Evolutionary conservation across 2,329 filamentous ascomycete species (phyloP), one percentile per base, ranked within the genome.

Genomic region (Xylaria sp.): DNA sequence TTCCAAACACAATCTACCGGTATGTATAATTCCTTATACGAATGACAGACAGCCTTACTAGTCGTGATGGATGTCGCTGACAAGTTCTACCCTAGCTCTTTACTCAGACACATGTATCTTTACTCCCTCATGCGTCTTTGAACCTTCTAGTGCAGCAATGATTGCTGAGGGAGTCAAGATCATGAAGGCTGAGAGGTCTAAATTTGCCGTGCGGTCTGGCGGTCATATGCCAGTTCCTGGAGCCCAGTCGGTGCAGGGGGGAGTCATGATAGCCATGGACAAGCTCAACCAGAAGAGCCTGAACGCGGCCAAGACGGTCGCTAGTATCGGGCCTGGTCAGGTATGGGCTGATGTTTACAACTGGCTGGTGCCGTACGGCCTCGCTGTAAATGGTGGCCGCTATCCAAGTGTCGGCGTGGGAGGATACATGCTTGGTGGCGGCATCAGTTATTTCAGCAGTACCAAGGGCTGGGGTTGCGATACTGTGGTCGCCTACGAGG

Each of bases 141-240:
- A 71, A 61, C 69, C 69, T 2, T 26, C 36, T 7, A 64, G 42
- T 4, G 62, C 64, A 1, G 20, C 26, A 0, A 65, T 51, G 9
- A 54, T 71, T 9, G 60, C 53, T 2, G 20, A 54, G 5, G 69
- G 61, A 6, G 33, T 71, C 6, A 59, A 63, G 54, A 11, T 69
- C 9, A 65, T 71, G n/a, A 68, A 49, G 4, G 49, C 20, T 4
- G 23, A 60, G 10, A 11, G 31, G 4, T 59, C 70, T 5, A 42
- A 49, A 28, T 85, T 85, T 69, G 80, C 83, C 2, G 78, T 82
- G 31, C 79, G 81, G 31, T 79, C 80, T 65, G 83, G 83, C 31
- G 83, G 83, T 1, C 83, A 85, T 71, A 80, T 81, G 59, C 79
- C 81, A 1, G 80, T 82, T 66, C 74, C 79, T 0, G 81, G 80